These are phyloP conservation scores for Barnettozyma siamensis DNA, from an alignment of 805 yeast species.

Conservation along the genomic window DNA sequence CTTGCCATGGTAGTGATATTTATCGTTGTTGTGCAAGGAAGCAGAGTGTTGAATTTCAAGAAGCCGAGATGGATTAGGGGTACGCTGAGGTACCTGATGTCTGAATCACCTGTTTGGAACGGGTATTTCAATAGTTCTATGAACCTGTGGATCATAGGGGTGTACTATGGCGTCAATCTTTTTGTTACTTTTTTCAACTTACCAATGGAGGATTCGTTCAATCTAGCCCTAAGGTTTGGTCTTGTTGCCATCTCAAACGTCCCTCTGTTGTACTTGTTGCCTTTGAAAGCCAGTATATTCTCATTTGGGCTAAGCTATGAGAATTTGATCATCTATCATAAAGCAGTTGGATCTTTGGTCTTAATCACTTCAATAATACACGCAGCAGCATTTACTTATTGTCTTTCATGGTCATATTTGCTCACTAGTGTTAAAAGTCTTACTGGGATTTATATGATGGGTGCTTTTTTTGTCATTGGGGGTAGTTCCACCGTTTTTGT, in stretches of 20 bases:
- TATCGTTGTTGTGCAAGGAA: neutral
- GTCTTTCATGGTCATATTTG: constrained; percentile 19
- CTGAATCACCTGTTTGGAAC: constrained; percentile 10
- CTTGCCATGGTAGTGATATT: constrained; percentile 2
- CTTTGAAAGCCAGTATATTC: constrained; percentile 23
- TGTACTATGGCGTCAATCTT: constrained; percentile 13
- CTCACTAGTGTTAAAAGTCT: constrained; percentile 6
- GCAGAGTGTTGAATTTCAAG: neutral
- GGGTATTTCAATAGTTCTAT: constrained; percentile 14
- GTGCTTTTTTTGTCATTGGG: constrained; percentile 11
- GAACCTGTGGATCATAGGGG: constrained; percentile 10
- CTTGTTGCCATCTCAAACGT: constrained; percentile 23
- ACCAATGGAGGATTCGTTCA: constrained; percentile 22
- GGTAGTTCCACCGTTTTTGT: constrained; percentile 13
- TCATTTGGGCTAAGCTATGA: constrained; percentile 21
- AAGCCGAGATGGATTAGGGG: neutral
- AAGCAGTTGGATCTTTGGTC: constrained; percentile 19
- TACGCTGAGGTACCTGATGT: neutral
- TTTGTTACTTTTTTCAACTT: constrained; percentile 12
- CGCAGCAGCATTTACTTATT: constrained; percentile 12
- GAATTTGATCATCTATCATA: constrained; percentile 21
- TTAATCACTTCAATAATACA: constrained; percentile 17
- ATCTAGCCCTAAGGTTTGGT: constrained; percentile 22
- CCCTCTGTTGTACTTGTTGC: constrained; percentile 23
- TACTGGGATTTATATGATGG: constrained; percentile 16